These are phyloP conservation scores for Ophiostoma fasciatum DNA, from an alignment of 2,329 filamentous ascomycete species.

Conservation along the genomic window DNA sequence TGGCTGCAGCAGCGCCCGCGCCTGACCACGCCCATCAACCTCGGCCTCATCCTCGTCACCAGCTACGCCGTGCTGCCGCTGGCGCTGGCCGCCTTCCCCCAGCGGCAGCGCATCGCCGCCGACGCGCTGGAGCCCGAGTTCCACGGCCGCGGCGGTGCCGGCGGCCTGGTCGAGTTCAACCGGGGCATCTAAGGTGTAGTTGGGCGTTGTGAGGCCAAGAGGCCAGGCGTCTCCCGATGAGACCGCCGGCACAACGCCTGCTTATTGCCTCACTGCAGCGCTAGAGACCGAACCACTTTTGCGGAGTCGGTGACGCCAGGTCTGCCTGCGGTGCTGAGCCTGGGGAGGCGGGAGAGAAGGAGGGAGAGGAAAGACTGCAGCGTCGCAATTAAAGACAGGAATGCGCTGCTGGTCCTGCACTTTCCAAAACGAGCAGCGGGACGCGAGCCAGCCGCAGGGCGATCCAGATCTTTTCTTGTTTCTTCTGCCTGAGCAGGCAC, in stretches of 20 bases:
- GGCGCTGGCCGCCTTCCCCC: slow-evolving; percentile 82
- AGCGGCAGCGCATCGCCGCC: slow-evolving; percentile 69
- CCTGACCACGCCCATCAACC: slow-evolving; percentile 67
- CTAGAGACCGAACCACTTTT: slow-evolving; percentile 8
- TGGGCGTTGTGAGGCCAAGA: no score
- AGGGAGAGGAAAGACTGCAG: neutral
- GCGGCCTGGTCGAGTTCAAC: slow-evolving; percentile 88
- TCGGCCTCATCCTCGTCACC: slow-evolving; percentile 74
- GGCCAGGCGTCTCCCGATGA: no score
- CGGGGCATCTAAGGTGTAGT: slow-evolving; percentile 53
- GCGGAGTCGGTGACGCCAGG: slow-evolving; percentile 3
- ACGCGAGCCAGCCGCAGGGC: no score
- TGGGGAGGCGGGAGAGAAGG: neutral
- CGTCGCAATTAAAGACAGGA: no score
- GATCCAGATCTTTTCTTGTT: no score
- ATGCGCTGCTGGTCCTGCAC: no score
- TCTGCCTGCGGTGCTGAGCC: neutral
- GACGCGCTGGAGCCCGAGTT: slow-evolving; percentile 74
- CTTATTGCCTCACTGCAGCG: slow-evolving; percentile 1
- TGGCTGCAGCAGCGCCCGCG: slow-evolving; percentile 70
- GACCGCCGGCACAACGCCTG: no score
- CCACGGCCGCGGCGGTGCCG: slow-evolving; percentile 60
- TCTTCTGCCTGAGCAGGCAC: no score
- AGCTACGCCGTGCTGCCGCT: slow-evolving; percentile 80
- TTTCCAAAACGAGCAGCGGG: no score